Evolutionary conservation across 106 monocot genomes (phyloP).

Genomic region (Dendrobium nobile): DNA sequence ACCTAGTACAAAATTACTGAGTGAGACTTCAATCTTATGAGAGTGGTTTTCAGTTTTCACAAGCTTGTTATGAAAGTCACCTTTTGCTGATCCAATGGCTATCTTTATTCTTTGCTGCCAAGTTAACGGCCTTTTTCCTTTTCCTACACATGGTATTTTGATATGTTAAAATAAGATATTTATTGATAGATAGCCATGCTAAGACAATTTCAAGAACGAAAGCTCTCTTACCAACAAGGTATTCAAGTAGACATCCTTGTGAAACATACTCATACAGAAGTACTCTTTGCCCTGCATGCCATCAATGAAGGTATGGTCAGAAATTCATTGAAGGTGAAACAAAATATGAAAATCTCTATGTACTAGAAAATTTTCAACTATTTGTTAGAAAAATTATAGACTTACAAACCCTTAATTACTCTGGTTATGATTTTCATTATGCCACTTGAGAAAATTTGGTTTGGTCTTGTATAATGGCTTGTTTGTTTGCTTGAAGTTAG

Average conservation of each 20-base stretch:
- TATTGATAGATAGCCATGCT: not conserved
- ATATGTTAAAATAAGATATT: not conserved
- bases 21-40: too few species aligned
- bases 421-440: too few species aligned
- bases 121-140: slow-evolving; percentile 11
- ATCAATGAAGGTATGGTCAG: not conserved
- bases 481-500: too few species aligned
- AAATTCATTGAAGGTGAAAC: not conserved
- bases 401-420: too few species aligned
- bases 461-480: too few species aligned
- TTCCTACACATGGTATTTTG: slow-evolving; percentile 2
- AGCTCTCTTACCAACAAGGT: slow-evolving; percentile 22
- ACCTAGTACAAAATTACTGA: too few species aligned
- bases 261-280: slow-evolving; percentile 44
- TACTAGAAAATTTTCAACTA: too few species aligned
- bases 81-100: slow-evolving; percentile 40
- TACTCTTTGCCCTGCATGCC: slow-evolving; percentile 22
- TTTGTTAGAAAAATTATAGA: too few species aligned
- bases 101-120: slow-evolving; percentile 34
- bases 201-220: not conserved
- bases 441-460: too few species aligned
- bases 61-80: not conserved
- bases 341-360: too few species aligned
- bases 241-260: slow-evolving; percentile 29
- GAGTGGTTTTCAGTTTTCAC: too few species aligned